Conservation (phyloP, 257 asterid species). For the Rubia yunnanensis region DNA sequence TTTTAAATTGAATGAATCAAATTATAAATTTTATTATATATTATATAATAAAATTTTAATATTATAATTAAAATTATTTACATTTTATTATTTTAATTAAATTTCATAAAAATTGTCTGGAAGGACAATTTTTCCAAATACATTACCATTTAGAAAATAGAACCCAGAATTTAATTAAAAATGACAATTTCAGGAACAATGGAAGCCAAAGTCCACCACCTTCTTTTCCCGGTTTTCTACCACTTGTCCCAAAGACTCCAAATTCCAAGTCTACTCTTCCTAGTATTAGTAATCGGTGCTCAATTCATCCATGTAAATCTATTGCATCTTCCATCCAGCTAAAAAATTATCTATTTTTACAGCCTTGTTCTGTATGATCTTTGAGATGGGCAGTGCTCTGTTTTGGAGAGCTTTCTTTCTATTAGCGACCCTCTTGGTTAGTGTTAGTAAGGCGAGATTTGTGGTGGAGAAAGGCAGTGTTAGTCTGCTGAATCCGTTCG, state of each 20-base stretch:
- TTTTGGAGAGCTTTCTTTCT: conserved; percentile 12
- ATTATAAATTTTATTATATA: no score
- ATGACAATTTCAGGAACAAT: not conserved
- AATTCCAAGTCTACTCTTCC: conserved; percentile 2
- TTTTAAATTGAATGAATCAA: no score
- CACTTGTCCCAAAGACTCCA: conserved; percentile 8
- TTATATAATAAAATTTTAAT: no score
- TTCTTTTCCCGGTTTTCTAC: not conserved
- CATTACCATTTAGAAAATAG: no score
- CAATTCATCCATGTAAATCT: not conserved
- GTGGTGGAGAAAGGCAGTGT: conserved; percentile 84
- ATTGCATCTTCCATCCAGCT: not conserved
- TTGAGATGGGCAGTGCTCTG: not conserved
- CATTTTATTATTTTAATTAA: no score
- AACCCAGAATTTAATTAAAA: not conserved
- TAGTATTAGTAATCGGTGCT: not conserved
- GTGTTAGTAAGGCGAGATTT: conserved; percentile 29
- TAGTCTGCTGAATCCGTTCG: conserved; percentile 50
- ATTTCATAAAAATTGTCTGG: not conserved
- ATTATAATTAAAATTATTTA: no score
- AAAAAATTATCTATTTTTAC: not conserved
- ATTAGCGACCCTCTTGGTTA: conserved; percentile 4
- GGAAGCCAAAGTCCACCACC: conserved; percentile 25
- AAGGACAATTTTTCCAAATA: no score
- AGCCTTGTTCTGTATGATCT: not conserved